Evolutionary conservation across 768 basidiomycete species (phyloP).

Genomic region (Chlorophyllum brunneum): DNA sequence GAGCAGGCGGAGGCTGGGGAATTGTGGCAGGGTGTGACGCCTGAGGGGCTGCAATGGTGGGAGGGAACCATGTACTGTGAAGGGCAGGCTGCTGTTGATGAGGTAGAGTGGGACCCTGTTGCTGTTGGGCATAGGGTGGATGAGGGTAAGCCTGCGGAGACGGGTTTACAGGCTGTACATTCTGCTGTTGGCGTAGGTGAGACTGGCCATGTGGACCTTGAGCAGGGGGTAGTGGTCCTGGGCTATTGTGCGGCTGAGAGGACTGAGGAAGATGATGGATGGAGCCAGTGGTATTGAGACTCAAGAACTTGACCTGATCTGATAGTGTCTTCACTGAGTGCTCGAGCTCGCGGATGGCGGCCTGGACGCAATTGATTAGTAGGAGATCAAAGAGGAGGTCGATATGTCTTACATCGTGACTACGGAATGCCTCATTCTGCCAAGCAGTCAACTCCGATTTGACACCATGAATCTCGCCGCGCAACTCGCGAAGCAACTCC

Average conservation of each 20-base stretch:
- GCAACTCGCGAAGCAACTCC: slow-evolving; percentile 72
- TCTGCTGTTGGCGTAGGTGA: slow-evolving; percentile 39
- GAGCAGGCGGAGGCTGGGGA: slow-evolving; percentile 45
- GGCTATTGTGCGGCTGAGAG: slow-evolving; percentile 38
- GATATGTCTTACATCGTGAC: slow-evolving; percentile 61
- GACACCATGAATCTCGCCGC: slow-evolving; percentile 68
- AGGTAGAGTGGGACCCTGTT: slow-evolving; percentile 30
- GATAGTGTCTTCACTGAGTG: slow-evolving; percentile 68
- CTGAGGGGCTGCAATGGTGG: slow-evolving; percentile 73
- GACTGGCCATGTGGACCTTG: slow-evolving; percentile 29
- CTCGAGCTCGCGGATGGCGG: slow-evolving; percentile 77
- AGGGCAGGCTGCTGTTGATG: slow-evolving; percentile 33
- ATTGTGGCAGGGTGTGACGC: slow-evolving; percentile 77
- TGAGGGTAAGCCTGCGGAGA: slow-evolving; percentile 1
- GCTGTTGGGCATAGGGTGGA: slow-evolving; percentile 32
- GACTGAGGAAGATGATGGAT: slow-evolving; percentile 35
- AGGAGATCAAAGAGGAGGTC: neutral
- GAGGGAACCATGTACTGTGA: slow-evolving; percentile 58
- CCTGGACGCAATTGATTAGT: slow-evolving; percentile 32
- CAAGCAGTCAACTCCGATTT: slow-evolving; percentile 78
- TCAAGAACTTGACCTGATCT: slow-evolving; percentile 81
- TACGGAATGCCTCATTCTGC: slow-evolving; percentile 75
- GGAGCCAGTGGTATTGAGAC: slow-evolving; percentile 43
- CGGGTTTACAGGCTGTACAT: slow-evolving; percentile 34
- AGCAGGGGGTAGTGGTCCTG: slow-evolving; percentile 34